Conservation (phyloP, 2,329 filamentous ascomycete genomes). For the Stagonosporopsis chrysanthemi region DNA sequence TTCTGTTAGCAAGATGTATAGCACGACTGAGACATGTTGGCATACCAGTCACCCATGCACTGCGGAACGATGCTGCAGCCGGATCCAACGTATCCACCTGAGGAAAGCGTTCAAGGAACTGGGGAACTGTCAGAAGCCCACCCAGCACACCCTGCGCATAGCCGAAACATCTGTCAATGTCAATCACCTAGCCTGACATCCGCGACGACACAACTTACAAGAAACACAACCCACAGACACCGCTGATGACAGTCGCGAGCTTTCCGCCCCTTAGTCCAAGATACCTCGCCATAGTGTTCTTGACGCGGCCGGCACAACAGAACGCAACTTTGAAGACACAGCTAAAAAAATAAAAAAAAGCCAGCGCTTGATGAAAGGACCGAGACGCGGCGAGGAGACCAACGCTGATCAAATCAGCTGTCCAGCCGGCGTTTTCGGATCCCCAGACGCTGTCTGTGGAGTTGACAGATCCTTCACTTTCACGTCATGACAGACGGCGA, state of each 20-base stretch:
- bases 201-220: conserved; percentile 25
- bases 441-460: conserved; percentile 4
- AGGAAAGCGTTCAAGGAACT: conserved; percentile 58
- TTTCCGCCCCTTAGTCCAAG: conserved; percentile 31
- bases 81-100: conserved; percentile 36
- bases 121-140: conserved; percentile 70
- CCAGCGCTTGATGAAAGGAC: neutral
- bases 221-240: conserved; percentile 39
- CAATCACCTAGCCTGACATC: conserved; percentile 8
- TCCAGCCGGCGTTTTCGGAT: conserved; percentile 7
- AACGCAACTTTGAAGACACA: conserved; percentile 2
- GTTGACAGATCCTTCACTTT: conserved; percentile 13
- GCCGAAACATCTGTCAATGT: conserved; percentile 55
- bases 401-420: conserved; percentile 9
- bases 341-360: conserved; percentile 1
- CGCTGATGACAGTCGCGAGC: conserved; percentile 33
- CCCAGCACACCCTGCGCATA: conserved; percentile 75
- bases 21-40: neutral
- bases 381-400: neutral
- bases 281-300: conserved; percentile 31
- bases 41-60: conserved; percentile 38
- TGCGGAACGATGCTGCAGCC: conserved; percentile 21
- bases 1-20: neutral
- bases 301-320: conserved; percentile 6
- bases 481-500: conserved; percentile 13